phyloP scores from a whole-genome alignment of 208 protist genomes.

The Strigomonas oncopelti region DNA sequence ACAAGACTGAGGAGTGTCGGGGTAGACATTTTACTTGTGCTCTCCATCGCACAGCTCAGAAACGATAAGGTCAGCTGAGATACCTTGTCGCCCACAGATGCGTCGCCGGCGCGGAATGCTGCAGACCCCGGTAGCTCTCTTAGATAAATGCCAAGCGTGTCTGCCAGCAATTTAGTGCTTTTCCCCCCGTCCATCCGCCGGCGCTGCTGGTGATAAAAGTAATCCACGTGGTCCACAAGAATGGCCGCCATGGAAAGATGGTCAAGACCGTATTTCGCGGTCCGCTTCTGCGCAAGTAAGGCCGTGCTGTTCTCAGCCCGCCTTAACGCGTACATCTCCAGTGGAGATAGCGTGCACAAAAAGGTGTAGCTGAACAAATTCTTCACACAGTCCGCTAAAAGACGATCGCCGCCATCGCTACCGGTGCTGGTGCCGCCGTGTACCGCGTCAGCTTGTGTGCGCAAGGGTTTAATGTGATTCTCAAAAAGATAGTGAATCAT shows the following conservation, averaged over 20 bases:
- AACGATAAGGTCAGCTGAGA: neutral
- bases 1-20: neutral
- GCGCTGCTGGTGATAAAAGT: no score
- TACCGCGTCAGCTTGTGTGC: neutral
- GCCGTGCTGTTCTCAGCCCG: neutral
- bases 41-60: neutral
- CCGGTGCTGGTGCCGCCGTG: no score
- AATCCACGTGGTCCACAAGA: neutral
- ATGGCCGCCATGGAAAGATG: neutral
- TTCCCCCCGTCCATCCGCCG: neutral
- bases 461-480: neutral
- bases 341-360: neutral
- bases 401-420: no score
- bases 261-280: neutral
- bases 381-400: neutral
- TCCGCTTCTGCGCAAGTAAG: neutral
- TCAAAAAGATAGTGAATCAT: neutral
- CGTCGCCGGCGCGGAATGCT: no score
- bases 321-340: neutral
- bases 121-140: no score
- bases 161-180: neutral
- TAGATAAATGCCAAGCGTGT: neutral
- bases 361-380: neutral
- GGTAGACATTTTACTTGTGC: neutral
- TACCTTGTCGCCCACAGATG: neutral